Evolutionary conservation across 2,329 filamentous ascomycete genomes (phyloP).

Genomic region (Xylaria sp.): DNA sequence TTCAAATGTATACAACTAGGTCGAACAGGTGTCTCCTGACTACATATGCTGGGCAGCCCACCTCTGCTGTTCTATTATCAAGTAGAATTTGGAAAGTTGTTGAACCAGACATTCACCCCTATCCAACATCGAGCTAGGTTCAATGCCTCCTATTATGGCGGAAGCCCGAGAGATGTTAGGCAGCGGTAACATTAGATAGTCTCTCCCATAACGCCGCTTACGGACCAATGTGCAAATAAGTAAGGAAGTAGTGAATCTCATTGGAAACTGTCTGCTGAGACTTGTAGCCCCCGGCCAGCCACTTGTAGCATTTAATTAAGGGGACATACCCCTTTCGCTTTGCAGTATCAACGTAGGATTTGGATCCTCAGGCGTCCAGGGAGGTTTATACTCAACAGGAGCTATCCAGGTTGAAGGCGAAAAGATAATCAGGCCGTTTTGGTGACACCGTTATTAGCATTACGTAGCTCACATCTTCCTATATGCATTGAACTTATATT

Average conservation of each 20-base stretch:
- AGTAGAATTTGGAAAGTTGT: background rate
- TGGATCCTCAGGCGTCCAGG: background rate
- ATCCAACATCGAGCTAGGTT: background rate
- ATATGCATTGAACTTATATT: background rate
- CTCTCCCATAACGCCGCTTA: background rate
- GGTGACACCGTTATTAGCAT: background rate
- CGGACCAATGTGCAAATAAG: background rate
- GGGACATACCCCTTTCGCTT: background rate
- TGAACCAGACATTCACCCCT: background rate
- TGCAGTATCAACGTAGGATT: slow-evolving; percentile 16
- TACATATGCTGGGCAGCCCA: background rate
- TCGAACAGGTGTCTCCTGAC: background rate
- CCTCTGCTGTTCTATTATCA: background rate
- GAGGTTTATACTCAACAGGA: slow-evolving; percentile 5
- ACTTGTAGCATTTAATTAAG: background rate
- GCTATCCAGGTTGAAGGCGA: background rate
- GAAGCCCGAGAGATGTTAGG: slow-evolving; percentile 4
- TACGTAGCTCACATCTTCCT: background rate
- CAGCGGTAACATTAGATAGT: background rate
- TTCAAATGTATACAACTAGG: background rate
- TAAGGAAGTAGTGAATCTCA: background rate
- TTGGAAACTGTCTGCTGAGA: background rate
- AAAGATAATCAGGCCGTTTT: background rate
- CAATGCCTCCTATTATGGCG: background rate
- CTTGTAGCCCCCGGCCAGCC: background rate